These are phyloP conservation scores for Podila epicladia DNA, from an alignment of 192 early-diverging fungal species.

Conservation along the genomic window DNA sequence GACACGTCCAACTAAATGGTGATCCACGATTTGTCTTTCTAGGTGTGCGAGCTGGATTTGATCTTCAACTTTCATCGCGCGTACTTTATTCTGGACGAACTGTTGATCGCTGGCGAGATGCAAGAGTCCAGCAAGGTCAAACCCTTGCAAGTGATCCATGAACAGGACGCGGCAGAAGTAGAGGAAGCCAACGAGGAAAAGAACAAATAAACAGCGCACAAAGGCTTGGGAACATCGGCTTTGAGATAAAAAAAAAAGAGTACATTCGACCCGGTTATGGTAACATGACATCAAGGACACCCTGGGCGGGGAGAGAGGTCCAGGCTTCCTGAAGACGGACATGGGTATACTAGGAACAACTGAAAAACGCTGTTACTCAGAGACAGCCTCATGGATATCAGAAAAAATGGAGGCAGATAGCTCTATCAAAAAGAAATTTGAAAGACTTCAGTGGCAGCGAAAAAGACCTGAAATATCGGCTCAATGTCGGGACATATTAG, in stretches of 20 bases:
- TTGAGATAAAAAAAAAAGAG: background rate
- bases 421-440: too few relatives aligned
- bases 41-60: constrained; percentile 94
- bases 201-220: constrained; percentile 25
- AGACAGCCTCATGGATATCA: too few relatives aligned
- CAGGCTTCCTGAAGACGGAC: too few relatives aligned
- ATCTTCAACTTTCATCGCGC: constrained; percentile 98
- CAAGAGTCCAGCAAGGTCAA: constrained; percentile 94
- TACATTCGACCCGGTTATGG: background rate
- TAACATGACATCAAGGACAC: too few relatives aligned
- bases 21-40: constrained; percentile 1
- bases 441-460: too few relatives aligned
- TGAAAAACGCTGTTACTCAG: too few relatives aligned
- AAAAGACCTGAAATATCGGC: too few relatives aligned
- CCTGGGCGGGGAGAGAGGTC: too few relatives aligned
- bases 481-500: too few relatives aligned
- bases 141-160: constrained; percentile 72
- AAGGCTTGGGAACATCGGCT: background rate
- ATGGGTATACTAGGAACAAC: too few relatives aligned
- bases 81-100: constrained; percentile 88
- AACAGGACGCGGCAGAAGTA: constrained; percentile 80
- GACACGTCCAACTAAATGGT: background rate
- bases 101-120: constrained; percentile 92
- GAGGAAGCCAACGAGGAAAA: constrained; percentile 77
- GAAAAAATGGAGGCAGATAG: too few relatives aligned